Evolutionary conservation across 2,329 filamentous ascomycete genomes (phyloP).

Genomic region (Pestalotiopsis fici): DNA sequence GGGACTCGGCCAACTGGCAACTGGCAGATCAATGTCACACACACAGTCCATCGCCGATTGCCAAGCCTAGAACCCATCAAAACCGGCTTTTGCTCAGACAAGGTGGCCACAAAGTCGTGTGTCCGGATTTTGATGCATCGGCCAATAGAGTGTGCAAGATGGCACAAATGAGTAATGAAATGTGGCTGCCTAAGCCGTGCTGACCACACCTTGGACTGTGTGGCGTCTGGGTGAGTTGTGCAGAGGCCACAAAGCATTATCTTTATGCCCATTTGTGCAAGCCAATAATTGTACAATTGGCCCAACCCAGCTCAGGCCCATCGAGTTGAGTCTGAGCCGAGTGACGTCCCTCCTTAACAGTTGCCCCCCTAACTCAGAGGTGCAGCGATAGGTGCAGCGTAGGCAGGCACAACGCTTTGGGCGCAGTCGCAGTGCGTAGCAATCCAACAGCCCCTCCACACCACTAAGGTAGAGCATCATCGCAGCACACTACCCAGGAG

Average conservation of each 20-base stretch:
- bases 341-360: constrained; percentile 21
- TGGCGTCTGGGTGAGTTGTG: neutral
- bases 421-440: neutral
- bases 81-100: constrained; percentile 7
- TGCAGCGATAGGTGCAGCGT: constrained; percentile 11
- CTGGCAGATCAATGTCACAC: too few relatives aligned
- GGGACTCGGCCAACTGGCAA: neutral
- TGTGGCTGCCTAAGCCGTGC: constrained; percentile 12
- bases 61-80: constrained; percentile 4
- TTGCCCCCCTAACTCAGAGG: constrained; percentile 13
- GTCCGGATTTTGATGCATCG: constrained; percentile 3
- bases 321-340: constrained; percentile 2
- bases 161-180: too few relatives aligned
- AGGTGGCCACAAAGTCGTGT: constrained; percentile 1
- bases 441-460: neutral
- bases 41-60: constrained; percentile 1
- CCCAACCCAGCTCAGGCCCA: neutral
- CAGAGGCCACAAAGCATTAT: neutral
- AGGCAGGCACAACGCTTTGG: constrained; percentile 13
- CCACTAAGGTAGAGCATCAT: neutral
- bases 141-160: neutral
- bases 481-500: neutral
- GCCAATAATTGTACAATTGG: neutral
- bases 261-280: neutral
- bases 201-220: neutral